Conservation (phyloP, 345 rosid species). For the Lepidium didymum region DNA sequence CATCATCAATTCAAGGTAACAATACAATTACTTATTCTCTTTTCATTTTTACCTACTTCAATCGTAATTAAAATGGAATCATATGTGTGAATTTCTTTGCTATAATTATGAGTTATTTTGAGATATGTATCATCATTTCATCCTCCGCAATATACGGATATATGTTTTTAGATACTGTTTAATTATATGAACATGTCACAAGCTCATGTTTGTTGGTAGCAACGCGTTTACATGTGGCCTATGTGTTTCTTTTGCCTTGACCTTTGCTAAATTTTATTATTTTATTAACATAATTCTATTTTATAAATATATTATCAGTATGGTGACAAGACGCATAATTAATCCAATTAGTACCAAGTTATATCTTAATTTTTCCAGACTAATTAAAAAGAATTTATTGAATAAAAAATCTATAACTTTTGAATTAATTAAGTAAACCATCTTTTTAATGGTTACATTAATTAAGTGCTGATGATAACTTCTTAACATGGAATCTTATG, state of each 20-base stretch:
- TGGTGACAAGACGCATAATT: background rate
- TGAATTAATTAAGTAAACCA: background rate
- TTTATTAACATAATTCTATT: too few species aligned
- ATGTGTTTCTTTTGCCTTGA: constrained; percentile 10
- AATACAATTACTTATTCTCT: background rate
- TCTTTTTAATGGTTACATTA: background rate
- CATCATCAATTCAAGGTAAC: constrained; percentile 9
- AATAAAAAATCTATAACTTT: background rate
- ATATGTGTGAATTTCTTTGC: too few species aligned
- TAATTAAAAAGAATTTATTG: background rate
- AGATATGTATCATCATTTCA: background rate
- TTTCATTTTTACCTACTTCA: too few species aligned
- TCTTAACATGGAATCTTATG: background rate
- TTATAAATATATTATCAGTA: too few species aligned
- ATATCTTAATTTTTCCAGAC: background rate
- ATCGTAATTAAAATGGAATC: background rate
- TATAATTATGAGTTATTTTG: background rate
- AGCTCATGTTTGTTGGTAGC: constrained; percentile 24
- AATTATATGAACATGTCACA: constrained; percentile 9
- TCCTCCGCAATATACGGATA: background rate
- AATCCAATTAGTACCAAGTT: background rate
- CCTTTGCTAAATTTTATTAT: background rate
- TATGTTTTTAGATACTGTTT: background rate
- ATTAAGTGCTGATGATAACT: background rate
- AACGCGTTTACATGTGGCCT: constrained; percentile 26